Conservation (phyloP, 306 rosid genomes). For the Canavalia gladiata region DNA sequence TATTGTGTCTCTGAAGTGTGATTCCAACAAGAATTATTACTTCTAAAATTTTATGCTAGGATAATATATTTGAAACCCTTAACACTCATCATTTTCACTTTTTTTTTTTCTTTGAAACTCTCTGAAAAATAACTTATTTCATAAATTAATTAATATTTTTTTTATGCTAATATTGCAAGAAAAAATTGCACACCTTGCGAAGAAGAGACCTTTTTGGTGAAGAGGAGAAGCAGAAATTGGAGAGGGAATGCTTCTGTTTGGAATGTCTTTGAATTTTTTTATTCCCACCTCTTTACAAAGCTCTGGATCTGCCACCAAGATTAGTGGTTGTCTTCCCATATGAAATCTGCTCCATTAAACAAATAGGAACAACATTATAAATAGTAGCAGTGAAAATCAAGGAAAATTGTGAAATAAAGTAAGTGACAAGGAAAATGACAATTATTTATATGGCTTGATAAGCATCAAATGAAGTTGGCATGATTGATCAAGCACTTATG, state of each 20-base stretch:
- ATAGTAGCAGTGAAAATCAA: conserved; percentile 4
- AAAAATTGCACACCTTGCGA: conserved; percentile 67
- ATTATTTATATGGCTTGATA: background rate
- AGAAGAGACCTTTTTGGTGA: conserved; percentile 95
- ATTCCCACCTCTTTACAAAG: conserved; percentile 95
- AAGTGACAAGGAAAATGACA: background rate
- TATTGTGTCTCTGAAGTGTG: background rate
- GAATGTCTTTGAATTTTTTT: conserved; percentile 81
- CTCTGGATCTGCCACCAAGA: conserved; percentile 87
- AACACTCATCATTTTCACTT: background rate
- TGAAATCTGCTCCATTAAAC: conserved; percentile 74
- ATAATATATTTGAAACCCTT: background rate
- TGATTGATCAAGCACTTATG: background rate
- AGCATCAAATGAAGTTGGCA: background rate
- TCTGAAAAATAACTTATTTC: background rate
- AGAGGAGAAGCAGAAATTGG: conserved; percentile 93
- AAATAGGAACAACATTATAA: background rate
- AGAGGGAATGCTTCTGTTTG: conserved; percentile 93
- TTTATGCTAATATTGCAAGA: background rate
- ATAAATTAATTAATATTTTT: background rate
- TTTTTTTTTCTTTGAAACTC: background rate
- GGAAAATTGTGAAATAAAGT: background rate
- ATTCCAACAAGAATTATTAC: background rate
- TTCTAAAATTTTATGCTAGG: background rate
- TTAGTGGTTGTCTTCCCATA: conserved; percentile 91